These are phyloP conservation scores for Candida sojae DNA, from an alignment of 1,139 yeast species.

Conservation along the genomic window DNA sequence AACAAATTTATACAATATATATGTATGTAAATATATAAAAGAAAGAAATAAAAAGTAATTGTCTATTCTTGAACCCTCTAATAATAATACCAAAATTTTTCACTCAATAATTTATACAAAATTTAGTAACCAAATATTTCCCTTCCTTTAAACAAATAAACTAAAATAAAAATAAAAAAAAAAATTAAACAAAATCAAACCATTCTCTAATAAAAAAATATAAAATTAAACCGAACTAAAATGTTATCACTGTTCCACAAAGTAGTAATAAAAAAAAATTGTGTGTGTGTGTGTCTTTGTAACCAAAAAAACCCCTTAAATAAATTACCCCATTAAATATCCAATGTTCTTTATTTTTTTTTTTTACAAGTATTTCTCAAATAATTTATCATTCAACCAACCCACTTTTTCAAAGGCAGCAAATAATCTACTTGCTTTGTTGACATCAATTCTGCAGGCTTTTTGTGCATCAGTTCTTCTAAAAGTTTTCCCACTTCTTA, in stretches of 20 bases:
- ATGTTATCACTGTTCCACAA: not conserved
- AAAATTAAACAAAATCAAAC: not conserved
- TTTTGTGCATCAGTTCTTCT: constrained; percentile 97
- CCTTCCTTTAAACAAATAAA: constrained; percentile 1
- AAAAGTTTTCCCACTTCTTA: constrained; percentile 76
- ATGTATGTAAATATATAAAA: not conserved
- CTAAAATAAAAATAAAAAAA: not conserved
- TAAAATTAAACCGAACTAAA: constrained; percentile 1
- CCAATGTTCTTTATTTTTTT: not conserved
- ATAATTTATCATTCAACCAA: constrained; percentile 83
- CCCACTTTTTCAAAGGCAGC: constrained; percentile 95
- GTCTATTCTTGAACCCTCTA: constrained; percentile 4
- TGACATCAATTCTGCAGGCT: constrained; percentile 96
- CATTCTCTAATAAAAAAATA: not conserved
- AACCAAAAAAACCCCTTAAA: not conserved
- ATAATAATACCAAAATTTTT: not conserved
- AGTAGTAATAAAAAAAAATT: not conserved
- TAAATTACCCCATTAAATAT: not conserved
- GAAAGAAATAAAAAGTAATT: constrained; percentile 1
- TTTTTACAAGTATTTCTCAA: constrained; percentile 45
- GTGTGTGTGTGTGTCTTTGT: not conserved
- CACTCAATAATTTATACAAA: constrained; percentile 1
- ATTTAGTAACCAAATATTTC: constrained; percentile 3
- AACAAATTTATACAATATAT: constrained; percentile 2
- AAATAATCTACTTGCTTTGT: constrained; percentile 89